Base-by-base conservation (phyloP, 2,329 filamentous ascomycete genomes). In the Aspergillus hiratsukae region DNA sequence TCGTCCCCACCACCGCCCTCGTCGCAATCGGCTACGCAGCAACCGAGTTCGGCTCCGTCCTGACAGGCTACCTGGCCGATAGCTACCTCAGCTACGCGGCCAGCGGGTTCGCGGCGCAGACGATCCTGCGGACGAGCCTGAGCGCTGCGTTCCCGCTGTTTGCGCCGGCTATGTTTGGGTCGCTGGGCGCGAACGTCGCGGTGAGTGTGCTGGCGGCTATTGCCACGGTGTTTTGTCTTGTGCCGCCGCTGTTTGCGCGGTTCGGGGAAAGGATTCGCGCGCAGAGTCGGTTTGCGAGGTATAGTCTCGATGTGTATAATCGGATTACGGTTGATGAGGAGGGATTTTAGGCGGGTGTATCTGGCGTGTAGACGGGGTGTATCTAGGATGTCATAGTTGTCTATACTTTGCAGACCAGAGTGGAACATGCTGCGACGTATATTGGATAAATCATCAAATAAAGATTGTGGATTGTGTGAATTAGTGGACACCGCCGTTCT, bases 21-120 rank as follows among this genome's bases (percentile, higher is more conserved):
- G 64, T 77, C 0, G 64, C 77, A 3, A 70, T 81, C 8, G 80
- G 80, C 0, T 82, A 78, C 63, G 76, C 76, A 0, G 61, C 77
- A 25, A 80, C 79, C 17, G 80, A 82, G 55, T 72, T 80, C 46
- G 74, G 75, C 19, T 73, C 67, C 4, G 67, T 73, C 3, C 61
- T 80, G 0, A 69, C 71, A 1, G 76, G 75, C 1, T 80, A 80
- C 50, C 65, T 80, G 9, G 70, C 76, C 0, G 78, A 80, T 60
- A 73, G 72, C 23, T 80, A 79, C 55, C 66, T 74, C 19, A 72
- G 70, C 14, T 78, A 77, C 50, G 74, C 77, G 1, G 75, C 76
- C 0, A 78, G 76, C 48, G 78, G 74, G 1, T 75, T 75, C 27
- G 77, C 78, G 1, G 72, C 76, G 0, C 64, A 79, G 50, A 69